Percentiles rank a stretch among this genome's conserved stretches.
These are phyloP conservation scores for Ampelocalamus luodianensis DNA, from an alignment of 176 grass and related monocot species.

Conservation along the genomic window DNA sequence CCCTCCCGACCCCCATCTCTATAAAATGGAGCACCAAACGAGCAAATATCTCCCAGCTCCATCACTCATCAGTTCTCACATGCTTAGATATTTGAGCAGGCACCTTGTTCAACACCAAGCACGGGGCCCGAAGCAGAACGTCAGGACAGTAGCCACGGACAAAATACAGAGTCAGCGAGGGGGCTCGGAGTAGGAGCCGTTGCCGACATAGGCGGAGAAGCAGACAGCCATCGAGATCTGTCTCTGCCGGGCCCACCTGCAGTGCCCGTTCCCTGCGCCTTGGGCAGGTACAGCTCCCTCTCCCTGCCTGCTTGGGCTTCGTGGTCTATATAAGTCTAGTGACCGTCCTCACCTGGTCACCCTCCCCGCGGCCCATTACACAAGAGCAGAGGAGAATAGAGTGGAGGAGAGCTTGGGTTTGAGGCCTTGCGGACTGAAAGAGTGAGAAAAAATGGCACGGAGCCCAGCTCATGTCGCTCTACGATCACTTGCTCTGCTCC, in stretches of 20 bases:
- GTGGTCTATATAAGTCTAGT: constrained; percentile 28
- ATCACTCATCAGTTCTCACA: neutral
- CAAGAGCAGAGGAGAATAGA: neutral
- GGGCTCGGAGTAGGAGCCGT: neutral
- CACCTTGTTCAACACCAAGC: neutral
- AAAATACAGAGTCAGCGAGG: constrained; percentile 28
- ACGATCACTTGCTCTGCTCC: constrained; percentile 40
- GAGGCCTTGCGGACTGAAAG: neutral
- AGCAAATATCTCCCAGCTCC: neutral
- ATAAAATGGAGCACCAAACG: constrained; percentile 25
- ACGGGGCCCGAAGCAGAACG: neutral
- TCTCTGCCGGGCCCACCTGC: neutral
- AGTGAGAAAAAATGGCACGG: constrained; percentile 33
- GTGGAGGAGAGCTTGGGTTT: constrained; percentile 11
- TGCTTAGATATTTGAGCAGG: neutral
- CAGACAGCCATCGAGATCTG: constrained; percentile 11
- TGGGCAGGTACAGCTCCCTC: neutral
- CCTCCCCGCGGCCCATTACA: neutral
- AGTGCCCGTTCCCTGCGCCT: neutral
- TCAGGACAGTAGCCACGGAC: constrained; percentile 17
- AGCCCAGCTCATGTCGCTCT: constrained; percentile 40
- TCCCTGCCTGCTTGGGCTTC: neutral
- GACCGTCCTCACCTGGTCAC: neutral
- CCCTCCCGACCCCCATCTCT: constrained; percentile 4
- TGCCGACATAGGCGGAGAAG: constrained; percentile 6